Evolutionary conservation across 176 grass and related monocot genomes (phyloP).

Genomic region (Zea luxurians): DNA sequence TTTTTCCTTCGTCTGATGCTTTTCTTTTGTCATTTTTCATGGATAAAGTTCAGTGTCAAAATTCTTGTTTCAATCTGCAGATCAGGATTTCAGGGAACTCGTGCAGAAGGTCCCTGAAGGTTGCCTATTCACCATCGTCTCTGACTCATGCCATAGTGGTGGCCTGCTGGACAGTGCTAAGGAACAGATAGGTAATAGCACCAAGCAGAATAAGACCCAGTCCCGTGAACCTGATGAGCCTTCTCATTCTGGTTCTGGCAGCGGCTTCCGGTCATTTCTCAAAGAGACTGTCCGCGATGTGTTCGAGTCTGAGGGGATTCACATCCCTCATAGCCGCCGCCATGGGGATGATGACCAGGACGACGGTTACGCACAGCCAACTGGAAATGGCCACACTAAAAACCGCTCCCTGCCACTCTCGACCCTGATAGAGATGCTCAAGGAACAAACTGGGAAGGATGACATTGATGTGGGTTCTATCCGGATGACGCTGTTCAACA

Average conservation of each 20-base stretch:
- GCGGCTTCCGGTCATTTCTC: conserved; percentile 70
- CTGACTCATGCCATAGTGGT: conserved; percentile 95
- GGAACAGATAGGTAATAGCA: conserved; percentile 95
- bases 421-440: conserved; percentile 83
- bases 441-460: conserved; percentile 90
- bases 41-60: background rate
- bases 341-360: conserved; percentile 47
- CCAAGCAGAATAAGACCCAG: conserved; percentile 43
- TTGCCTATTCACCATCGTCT: conserved; percentile 88
- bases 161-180: conserved; percentile 81
- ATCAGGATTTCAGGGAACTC: conserved; percentile 86
- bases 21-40: background rate
- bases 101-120: conserved; percentile 70
- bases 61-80: conserved; percentile 40
- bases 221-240: conserved; percentile 50
- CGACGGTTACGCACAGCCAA: conserved; percentile 24
- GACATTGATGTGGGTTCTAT: conserved; percentile 94
- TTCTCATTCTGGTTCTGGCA: conserved; percentile 54
- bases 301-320: conserved; percentile 66
- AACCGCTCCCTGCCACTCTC: conserved; percentile 71
- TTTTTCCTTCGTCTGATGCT: background rate
- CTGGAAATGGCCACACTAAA: conserved; percentile 47
- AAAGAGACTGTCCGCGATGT: conserved; percentile 55
- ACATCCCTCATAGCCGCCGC: conserved; percentile 46
- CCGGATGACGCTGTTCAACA: conserved; percentile 74